phyloP scores from a whole-genome alignment of 2,329 filamentous ascomycete genomes.

The Arthrobotrys conoides region DNA sequence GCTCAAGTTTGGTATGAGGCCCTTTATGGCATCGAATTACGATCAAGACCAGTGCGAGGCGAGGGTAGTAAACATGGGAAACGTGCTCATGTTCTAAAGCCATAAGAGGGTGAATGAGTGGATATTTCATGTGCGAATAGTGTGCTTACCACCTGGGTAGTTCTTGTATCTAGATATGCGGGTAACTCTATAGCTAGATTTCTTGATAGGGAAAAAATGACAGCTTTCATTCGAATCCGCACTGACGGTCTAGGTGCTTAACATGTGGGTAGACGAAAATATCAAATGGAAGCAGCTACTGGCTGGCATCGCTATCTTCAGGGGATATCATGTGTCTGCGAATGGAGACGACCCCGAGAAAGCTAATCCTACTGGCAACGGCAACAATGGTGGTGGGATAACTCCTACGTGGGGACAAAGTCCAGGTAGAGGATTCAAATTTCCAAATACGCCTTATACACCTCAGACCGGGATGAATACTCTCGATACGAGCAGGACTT shows the following conservation, averaged over 20 bases:
- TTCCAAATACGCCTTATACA: background rate
- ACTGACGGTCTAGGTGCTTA: background rate
- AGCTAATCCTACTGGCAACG: background rate
- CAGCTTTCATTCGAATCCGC: background rate
- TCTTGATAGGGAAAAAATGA: no score
- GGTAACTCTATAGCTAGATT: background rate
- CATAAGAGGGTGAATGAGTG: constrained; percentile 8
- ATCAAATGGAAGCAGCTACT: background rate
- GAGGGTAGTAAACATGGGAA: background rate
- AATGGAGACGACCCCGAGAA: background rate
- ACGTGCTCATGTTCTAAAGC: constrained; percentile 15
- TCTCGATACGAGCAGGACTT: constrained; percentile 2
- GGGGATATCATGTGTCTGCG: background rate
- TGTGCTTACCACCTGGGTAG: background rate
- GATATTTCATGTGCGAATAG: background rate
- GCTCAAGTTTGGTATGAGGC: background rate
- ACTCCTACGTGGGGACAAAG: constrained; percentile 5
- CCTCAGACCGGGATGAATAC: constrained; percentile 12
- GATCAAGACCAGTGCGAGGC: no score
- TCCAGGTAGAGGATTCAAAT: background rate
- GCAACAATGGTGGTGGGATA: background rate
- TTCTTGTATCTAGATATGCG: background rate
- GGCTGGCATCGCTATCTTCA: background rate
- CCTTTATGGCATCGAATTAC: background rate
- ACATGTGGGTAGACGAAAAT: background rate